Base-by-base conservation (phyloP, 352 stramenopile genomes). In the Poterioochromonas sp. region DNA sequence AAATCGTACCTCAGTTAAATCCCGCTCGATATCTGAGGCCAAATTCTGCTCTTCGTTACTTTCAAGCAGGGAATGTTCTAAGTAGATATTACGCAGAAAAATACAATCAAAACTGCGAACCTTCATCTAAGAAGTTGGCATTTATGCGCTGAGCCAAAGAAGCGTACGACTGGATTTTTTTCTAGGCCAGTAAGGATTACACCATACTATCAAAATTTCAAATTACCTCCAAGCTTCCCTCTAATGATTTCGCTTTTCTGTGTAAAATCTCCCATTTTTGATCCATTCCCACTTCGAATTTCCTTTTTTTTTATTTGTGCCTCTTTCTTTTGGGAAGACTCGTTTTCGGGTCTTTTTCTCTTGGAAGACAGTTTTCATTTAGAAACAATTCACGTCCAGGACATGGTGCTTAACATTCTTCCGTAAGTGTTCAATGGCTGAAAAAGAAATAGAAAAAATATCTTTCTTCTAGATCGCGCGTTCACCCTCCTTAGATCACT, bases 81-180 rank as follows among this genome's bases (percentile, higher is more conserved):
- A 26, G 1, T n/a, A 64, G n/a, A 8, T 41, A 47, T 63, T 58
- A 64, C 1, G 5, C 1, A 29, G 44, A 49, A 47, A 43, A 44
- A 34, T 2, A 58, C 47, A 26, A 26, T 58, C 15, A 58, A 26
- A 58, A 26, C 3, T 22, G 32, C 11, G 3, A 29, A 74, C 69
- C 69, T 76, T 76, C 69, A 64, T 76, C 69, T 63, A 20, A 76
- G 37, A 76, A 76, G 39, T 76, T 32, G 12, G 69, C 69, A 64
- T 64, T 76, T 34, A 76, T 76, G n/a, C 32, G 18, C 63, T 76
- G 69, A 43, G 69, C 69, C 20, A 76, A 34, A 35, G 69, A 62
- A 41, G 69, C 15, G 40, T 76, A 76, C 26, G 2, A 32, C 34
- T 76, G 69, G 12, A 76, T 20, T 32, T 64, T 62, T 43, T 43